Conservation (phyloP, 306 rosid species). For the Casuarina glauca region DNA sequence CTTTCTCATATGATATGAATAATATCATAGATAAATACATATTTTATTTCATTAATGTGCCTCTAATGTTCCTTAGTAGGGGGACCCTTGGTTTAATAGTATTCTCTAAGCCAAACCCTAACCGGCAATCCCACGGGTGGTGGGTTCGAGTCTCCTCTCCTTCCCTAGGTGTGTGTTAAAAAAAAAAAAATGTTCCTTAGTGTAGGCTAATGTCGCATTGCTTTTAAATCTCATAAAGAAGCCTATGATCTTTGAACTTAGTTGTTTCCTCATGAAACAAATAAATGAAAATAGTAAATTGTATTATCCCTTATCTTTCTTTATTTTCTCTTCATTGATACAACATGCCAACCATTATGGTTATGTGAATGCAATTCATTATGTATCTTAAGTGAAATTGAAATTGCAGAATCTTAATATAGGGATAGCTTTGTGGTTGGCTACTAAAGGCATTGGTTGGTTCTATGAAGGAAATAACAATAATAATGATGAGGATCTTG, state of each 20-base stretch:
- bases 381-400: slow-evolving; percentile 20
- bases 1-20: neutral
- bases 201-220: neutral
- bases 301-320: slow-evolving; percentile 2
- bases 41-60: slow-evolving; percentile 6
- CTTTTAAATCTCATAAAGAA: slow-evolving; percentile 11
- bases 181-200: no score
- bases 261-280: neutral
- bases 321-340: slow-evolving; percentile 5
- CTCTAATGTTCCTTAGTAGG: neutral
- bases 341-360: slow-evolving; percentile 12
- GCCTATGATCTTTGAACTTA: neutral
- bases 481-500: slow-evolving; percentile 42
- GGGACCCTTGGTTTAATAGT: no score
- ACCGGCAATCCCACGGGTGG: no score
- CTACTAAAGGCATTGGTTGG: slow-evolving; percentile 87
- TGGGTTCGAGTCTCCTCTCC: no score
- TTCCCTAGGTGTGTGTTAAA: no score
- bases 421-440: slow-evolving; percentile 92
- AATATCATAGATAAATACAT: neutral
- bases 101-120: no score
- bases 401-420: slow-evolving; percentile 76
- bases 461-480: slow-evolving; percentile 43
- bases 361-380: slow-evolving; percentile 14
- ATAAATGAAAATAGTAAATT: neutral